These are phyloP conservation scores for Pythium monospermum DNA, from an alignment of 352 stramenopile genomes.

Conservation along the genomic window DNA sequence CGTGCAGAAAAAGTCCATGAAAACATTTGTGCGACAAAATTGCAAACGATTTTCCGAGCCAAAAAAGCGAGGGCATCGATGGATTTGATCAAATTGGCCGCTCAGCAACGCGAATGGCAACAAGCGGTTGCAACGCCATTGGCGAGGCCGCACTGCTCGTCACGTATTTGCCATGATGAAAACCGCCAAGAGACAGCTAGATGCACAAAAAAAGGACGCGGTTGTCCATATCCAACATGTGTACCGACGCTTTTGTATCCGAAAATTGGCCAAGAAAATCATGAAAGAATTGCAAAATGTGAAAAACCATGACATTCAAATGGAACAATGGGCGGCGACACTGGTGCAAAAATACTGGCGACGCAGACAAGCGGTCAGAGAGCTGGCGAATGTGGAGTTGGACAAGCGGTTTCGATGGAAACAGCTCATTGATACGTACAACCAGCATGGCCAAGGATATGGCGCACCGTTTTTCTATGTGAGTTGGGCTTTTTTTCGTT, in stretches of 20 bases:
- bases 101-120: slow-evolving; percentile 34
- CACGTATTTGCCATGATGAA: slow-evolving; percentile 33
- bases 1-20: slow-evolving; percentile 24
- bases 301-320: slow-evolving; percentile 42
- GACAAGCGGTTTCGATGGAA: slow-evolving; percentile 84
- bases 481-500: slow-evolving; percentile 9
- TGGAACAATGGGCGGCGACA: slow-evolving; percentile 64
- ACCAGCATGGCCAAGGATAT: slow-evolving; percentile 56
- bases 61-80: slow-evolving; percentile 36
- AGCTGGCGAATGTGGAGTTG: slow-evolving; percentile 29
- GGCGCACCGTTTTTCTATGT: slow-evolving; percentile 92
- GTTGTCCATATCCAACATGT: slow-evolving; percentile 40
- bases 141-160: slow-evolving; percentile 39
- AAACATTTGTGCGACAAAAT: slow-evolving; percentile 44
- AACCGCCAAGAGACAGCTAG: slow-evolving; percentile 29
- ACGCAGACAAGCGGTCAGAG: slow-evolving; percentile 29
- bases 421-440: slow-evolving; percentile 84
- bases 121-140: slow-evolving; percentile 46
- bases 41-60: slow-evolving; percentile 58
- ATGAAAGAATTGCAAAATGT: slow-evolving; percentile 41
- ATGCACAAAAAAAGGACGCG: slow-evolving; percentile 28
- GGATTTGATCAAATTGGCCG: slow-evolving; percentile 36
- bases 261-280: slow-evolving; percentile 33
- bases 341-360: slow-evolving; percentile 71
- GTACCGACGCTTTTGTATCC: slow-evolving; percentile 40